Base-by-base conservation (phyloP, 768 basidiomycete genomes). In the Rhodotorula paludigena region DNA sequence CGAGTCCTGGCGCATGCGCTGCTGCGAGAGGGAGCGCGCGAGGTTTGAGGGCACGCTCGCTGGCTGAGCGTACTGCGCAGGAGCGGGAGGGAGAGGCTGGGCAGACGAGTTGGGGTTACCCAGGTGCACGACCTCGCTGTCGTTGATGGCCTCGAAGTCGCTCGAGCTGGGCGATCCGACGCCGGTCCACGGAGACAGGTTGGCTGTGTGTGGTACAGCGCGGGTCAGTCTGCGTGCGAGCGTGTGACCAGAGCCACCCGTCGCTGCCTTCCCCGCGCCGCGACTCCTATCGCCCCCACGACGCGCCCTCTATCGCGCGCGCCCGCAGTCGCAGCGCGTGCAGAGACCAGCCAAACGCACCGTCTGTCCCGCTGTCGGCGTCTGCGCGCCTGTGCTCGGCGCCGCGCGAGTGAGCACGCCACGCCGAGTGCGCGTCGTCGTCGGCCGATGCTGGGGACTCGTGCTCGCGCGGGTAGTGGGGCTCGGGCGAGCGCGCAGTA, bases 81-180 rank as follows among this genome's bases (percentile, higher is more conserved):
- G 38, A 12, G 10, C 30, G 21, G 20, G 28, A 39, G 39, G 11
- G 9, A 36, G 28, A n/a, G 16, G n/a, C 21, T 30, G 33, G 20
- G 10, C 20, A 28, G 47, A 30, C 23, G 15, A 18, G 28, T n/a
- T n/a, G n/a, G n/a, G n/a, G n/a, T n/a, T 2, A 21, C 20, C 30
- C 7, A 25, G 33, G 45, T 48, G 45, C 28, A n/a, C 21, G 33
- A 60, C 39, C 15, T 52, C 54, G 49, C 25, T n/a, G 20, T 62
- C 57, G n/a, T 36, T 36, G n/a, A 66, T 54, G 21, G 58, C 25
- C 42, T 71, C 70, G 21, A 71, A 71, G 25, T 71, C 69, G n/a
- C 53, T 49, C 11, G 64, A 66, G 3, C 52, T 20, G n/a, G 68
- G 69, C 3, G 61, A 63, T 16, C 51, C 44, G 33, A 66, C 3